Evolutionary conservation across 169 alveolate genomes (phyloP).

Genomic region (Cryptosporidium bovis): DNA sequence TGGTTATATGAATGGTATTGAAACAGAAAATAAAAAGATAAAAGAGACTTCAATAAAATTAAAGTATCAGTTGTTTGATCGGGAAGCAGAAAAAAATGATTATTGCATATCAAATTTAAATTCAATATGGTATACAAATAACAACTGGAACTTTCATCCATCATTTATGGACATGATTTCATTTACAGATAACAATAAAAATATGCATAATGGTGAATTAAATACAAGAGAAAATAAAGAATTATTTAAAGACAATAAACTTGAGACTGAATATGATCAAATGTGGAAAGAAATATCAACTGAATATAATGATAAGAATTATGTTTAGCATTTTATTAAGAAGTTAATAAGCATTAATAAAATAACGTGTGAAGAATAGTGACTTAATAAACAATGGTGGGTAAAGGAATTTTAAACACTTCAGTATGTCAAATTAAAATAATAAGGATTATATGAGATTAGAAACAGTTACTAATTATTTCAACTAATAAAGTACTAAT

Average conservation of each 20-base stretch:
- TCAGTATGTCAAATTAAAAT: background rate
- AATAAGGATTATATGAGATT: background rate
- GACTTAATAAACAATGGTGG: too few species aligned
- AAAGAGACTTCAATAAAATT: background rate
- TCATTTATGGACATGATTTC: constrained; percentile 31
- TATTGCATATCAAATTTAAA: constrained; percentile 6
- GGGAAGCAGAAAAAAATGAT: background rate
- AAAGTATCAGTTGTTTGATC: constrained; percentile 2
- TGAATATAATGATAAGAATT: constrained; percentile 15
- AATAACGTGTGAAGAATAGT: background rate
- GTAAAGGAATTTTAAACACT: too few species aligned
- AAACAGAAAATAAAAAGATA: background rate
- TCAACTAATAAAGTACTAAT: background rate
- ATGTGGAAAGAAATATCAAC: constrained; percentile 73
- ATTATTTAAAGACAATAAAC: background rate
- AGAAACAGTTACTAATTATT: background rate
- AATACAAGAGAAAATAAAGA: background rate
- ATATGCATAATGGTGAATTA: background rate
- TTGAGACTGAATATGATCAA: constrained; percentile 62
- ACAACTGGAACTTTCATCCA: constrained; percentile 63
- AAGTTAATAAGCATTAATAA: background rate
- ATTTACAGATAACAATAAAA: constrained; percentile 5
- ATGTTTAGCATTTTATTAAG: background rate
- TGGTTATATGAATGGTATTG: background rate
- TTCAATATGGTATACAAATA: constrained; percentile 35